Evolutionary conservation across 495 filamentous ascomycete species (phyloP).

Genomic region (Podospora pseudopauciseta): DNA sequence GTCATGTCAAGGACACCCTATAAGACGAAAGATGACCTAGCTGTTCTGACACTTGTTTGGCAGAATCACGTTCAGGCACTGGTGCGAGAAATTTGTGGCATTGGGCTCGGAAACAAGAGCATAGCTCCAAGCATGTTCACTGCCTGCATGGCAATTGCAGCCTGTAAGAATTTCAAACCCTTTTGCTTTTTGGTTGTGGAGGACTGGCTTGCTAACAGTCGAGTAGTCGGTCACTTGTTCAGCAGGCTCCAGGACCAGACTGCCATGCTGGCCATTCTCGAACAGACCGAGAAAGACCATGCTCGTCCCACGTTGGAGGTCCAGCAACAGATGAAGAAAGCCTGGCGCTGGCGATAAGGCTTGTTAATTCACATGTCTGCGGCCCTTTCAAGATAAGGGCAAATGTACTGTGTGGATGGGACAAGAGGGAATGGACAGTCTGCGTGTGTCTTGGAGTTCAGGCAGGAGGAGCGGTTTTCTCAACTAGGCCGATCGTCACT

Average conservation of each 20-base stretch:
- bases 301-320: slow-evolving; percentile 16
- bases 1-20: not conserved
- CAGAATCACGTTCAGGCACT: slow-evolving; percentile 42
- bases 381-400: not conserved
- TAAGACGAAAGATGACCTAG: not conserved
- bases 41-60: not conserved
- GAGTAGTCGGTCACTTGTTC: slow-evolving; percentile 36
- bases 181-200: not conserved
- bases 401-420: not conserved
- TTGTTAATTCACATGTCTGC: not conserved
- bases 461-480: not conserved
- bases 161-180: slow-evolving; percentile 38
- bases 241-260: not conserved
- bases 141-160: slow-evolving; percentile 51
- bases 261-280: slow-evolving; percentile 14
- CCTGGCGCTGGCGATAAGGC: not conserved
- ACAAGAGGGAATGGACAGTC: not conserved
- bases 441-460: not conserved
- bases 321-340: slow-evolving; percentile 1
- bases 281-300: slow-evolving; percentile 15
- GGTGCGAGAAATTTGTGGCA: slow-evolving; percentile 49
- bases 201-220: slow-evolving; percentile 2
- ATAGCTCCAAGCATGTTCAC: slow-evolving; percentile 54
- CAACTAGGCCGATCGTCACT: not conserved
- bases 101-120: slow-evolving; percentile 48